Evolutionary conservation across 2,329 filamentous ascomycete genomes (phyloP), one percentile per base, ranked within the genome.

Genomic region (Ophiostoma quercus): DNA sequence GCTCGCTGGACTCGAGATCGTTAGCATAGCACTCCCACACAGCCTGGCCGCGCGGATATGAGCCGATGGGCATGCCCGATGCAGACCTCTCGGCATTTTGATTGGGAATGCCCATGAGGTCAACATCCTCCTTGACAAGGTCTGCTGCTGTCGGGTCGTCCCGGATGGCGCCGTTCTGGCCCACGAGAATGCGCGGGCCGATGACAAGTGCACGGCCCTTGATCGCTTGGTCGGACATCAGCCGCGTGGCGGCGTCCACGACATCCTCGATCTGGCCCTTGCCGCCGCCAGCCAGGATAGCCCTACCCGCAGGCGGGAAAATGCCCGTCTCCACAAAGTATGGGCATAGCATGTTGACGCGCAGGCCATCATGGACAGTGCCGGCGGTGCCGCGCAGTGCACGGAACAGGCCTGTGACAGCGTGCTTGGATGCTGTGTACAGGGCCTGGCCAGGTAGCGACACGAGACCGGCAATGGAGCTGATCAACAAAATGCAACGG

Each of bases 301-400:
- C 70, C n/a, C 83, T 81, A 32, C 81, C 86, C 0, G 72, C 68
- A 0, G 78, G 71, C 0, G 82, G 77, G 9, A 88, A 76, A 66
- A 90, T 84, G 25, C 84, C 83, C 12, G 86, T 88, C 73, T 86
- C 84, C 74, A 81, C 79, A 77, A 89, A 91, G 78, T 90, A 90
- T 0, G 88, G 88, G 71, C 84, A 85, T 37, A 91, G 77, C 76
- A 90, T 81, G 76, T 90, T 91, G 73, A 89, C 80, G 67, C 89
- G 83, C 68, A 90, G 78, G 60, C 85, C 85, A 68, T 82, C 78
- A 22, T 78, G 74, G 65, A 47, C 65, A 11, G 32, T 43, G 67
- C 82, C 80, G 3, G 83, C 79, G 0, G 82, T 83, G 12, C 79
- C 76, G 19, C 87, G 82, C 67, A 91, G 78, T 3, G 82, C 81